Evolutionary conservation across 306 rosid genomes (phyloP), one percentile per base, ranked within the genome.

Genomic region (Comarum palustre): DNA sequence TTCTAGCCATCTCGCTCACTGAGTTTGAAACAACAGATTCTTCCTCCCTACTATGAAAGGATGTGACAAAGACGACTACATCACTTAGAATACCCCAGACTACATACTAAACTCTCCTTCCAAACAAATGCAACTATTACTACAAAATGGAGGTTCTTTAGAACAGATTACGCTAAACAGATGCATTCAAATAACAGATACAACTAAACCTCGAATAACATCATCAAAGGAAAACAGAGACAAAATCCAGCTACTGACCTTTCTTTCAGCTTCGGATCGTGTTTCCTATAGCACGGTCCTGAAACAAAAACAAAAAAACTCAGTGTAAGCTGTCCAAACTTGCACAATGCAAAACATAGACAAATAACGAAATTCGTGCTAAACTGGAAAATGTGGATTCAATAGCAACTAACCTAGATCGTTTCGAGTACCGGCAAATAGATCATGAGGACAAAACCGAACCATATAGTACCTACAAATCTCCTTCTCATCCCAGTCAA

Each of bases 391-490:
- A 15, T 39, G 27, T 34, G 46, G 46, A 60, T 12, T 48, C 38
- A 58, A 16, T 2, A 24, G 57, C 58, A 80, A 87, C 91, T 43
- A 72, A 94, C 99, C 99, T 0, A 94, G 89, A 85, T 88, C 96
- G 78, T 95, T 91, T 67, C 96, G 91, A 0, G 96, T 88, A 70
- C 91, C 91, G 83, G 90, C 90, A 51, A 94, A 91, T 73, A 94
- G 99, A 88, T 94, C 89, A 55, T 91, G 97, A 68, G 99, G 97
- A 64, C 99, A 94, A 83, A 94, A 94, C 9, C 99, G 89, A 75
- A 90, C 91, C 96, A 91, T 84, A 74, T 86, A 94, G 84, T 82
- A 82, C 51, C 88, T 90, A 58, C 99, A 94, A 9, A 83, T 96
- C 79, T 91, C 99, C 84, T 88, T 91, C 72, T 90, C 96, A 34